phyloP scores from a whole-genome alignment of 495 filamentous ascomycete genomes.

The Eremomyces bilateralis region DNA sequence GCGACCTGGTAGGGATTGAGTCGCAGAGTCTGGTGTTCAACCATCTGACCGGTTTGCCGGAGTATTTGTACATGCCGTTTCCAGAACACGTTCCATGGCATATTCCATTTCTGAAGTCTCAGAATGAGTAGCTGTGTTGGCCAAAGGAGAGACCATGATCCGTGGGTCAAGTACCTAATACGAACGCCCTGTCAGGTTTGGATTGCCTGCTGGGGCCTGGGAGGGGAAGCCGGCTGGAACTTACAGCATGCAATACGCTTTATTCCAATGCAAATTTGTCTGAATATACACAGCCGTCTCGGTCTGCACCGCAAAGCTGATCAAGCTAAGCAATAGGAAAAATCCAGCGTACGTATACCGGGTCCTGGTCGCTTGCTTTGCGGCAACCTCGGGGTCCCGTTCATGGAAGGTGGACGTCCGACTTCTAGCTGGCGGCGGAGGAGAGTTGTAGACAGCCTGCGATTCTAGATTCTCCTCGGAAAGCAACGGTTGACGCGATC shows the following conservation, averaged over 20 bases:
- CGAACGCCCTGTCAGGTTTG: constrained; percentile 5
- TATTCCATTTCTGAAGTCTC: constrained; percentile 42
- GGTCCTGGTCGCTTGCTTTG: constrained; percentile 37
- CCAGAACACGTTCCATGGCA: constrained; percentile 79
- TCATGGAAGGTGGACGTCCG: constrained; percentile 38
- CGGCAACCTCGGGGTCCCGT: constrained; percentile 34
- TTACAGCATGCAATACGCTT: constrained; percentile 95
- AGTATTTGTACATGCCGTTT: constrained; percentile 51
- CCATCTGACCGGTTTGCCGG: constrained; percentile 68
- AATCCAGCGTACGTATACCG: constrained; percentile 72
- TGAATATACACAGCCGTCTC: constrained; percentile 90
- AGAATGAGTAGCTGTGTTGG: constrained; percentile 63
- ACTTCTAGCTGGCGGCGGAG: constrained; percentile 11
- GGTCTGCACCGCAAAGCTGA: constrained; percentile 75
- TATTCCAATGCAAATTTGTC: constrained; percentile 72
- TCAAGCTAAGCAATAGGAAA: constrained; percentile 58
- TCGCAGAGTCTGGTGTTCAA: constrained; percentile 44
- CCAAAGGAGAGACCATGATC: constrained; percentile 80
- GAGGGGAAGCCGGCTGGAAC: too few relatives aligned
- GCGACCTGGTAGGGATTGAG: constrained; percentile 25
- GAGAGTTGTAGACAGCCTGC: constrained; percentile 12
- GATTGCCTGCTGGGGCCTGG: too few relatives aligned
- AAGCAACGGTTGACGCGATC: constrained; percentile 7
- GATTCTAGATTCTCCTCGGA: constrained; percentile 2
- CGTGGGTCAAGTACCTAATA: constrained; percentile 71